These are phyloP conservation scores for Sequoiadendron giganteum DNA, from an alignment of 75 land plant genomes.

Conservation along the genomic window DNA sequence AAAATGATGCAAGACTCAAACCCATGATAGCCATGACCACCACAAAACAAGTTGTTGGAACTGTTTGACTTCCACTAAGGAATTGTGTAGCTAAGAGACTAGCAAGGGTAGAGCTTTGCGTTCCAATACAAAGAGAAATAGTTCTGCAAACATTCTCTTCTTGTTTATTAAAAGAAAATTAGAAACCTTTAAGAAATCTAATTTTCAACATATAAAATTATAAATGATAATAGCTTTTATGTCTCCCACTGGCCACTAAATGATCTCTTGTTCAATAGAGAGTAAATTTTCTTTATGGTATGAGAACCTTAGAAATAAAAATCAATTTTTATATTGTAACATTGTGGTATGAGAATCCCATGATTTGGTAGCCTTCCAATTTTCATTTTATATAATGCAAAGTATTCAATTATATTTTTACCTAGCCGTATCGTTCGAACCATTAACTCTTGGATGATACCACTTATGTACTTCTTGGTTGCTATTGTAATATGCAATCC, in stretches of 20 bases:
- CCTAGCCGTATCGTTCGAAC: not conserved
- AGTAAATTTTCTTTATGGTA: not conserved
- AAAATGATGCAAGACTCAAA: conserved; percentile 83
- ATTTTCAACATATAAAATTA: not conserved
- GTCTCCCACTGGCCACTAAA: not conserved
- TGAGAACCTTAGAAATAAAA: not conserved
- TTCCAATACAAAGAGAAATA: conserved; percentile 89
- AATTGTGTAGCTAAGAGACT: conserved; percentile 94
- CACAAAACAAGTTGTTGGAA: conserved; percentile 95
- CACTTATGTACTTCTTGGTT: not conserved
- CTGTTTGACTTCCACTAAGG: conserved; percentile 92
- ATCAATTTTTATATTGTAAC: not conserved
- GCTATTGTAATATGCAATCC: not conserved
- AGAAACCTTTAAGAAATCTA: not conserved
- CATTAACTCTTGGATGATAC: not conserved
- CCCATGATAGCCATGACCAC: conserved; percentile 98
- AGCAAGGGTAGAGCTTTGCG: conserved; percentile 98
- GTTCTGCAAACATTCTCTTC: conserved; percentile 76
- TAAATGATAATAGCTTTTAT: not conserved
- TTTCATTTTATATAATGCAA: conserved; percentile 43
- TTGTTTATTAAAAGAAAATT: conserved; percentile 42
- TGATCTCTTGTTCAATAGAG: not conserved
- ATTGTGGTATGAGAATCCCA: not conserved
- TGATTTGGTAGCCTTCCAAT: not conserved
- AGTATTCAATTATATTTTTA: not conserved